A percentile compares a stretch with the other conserved stretches of the same genome.
Evolutionary conservation across 441 rosid genomes (phyloP).

Genomic region (Jatropha podagrica): DNA sequence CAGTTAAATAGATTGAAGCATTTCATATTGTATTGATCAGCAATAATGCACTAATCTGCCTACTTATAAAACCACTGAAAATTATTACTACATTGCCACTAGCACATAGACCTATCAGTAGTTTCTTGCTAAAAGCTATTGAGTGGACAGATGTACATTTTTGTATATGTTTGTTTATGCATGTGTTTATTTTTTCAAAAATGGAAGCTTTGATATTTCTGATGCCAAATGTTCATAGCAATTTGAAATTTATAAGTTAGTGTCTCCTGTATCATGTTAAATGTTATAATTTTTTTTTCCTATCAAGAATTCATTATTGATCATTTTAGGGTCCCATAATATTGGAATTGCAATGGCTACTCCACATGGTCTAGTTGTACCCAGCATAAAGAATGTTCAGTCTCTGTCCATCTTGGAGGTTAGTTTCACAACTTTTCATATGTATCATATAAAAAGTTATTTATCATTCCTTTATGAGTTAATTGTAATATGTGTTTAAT

Average conservation of each 20-base stretch:
- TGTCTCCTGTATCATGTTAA: neutral
- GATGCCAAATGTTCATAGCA: neutral
- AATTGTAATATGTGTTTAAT: neutral
- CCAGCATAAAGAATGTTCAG: constrained; percentile 88
- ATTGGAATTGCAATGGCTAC: constrained; percentile 98
- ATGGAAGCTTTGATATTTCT: neutral
- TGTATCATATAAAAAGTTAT: neutral
- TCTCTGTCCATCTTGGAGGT: constrained; percentile 78
- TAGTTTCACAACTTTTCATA: constrained; percentile 12
- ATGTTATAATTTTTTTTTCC: neutral
- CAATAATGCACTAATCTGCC: neutral
- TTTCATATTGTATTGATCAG: neutral
- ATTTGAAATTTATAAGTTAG: neutral
- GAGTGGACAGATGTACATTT: neutral
- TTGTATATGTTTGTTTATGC: neutral
- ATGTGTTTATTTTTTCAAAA: neutral
- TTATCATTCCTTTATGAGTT: neutral
- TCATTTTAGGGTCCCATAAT: constrained; percentile 73
- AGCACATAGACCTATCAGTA: neutral
- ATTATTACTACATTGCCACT: neutral
- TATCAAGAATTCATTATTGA: constrained; percentile 3
- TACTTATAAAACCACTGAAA: neutral
- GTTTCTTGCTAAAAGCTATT: neutral
- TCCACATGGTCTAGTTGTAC: constrained; percentile 82
- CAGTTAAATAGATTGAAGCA: neutral